A percentile compares a stretch with the other conserved stretches of the same genome.
Evolutionary conservation across 2,329 filamentous ascomycete genomes (phyloP).

Genomic region (Stagonosporopsis cucurbitacearum): DNA sequence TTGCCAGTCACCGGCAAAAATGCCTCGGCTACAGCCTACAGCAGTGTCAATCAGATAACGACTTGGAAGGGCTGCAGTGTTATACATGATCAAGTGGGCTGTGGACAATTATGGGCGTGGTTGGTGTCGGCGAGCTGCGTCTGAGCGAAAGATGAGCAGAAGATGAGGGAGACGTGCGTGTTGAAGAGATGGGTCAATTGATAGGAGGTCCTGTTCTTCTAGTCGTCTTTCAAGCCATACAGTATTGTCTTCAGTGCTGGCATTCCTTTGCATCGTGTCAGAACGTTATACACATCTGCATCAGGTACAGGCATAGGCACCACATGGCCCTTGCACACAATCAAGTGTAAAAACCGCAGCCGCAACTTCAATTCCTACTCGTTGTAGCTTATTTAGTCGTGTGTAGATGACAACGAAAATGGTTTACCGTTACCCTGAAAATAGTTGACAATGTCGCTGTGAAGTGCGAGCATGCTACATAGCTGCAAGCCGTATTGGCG

Average conservation of each 20-base stretch:
- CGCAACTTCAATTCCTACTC: not conserved
- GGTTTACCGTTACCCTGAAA: slow-evolving; percentile 10
- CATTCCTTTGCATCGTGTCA: slow-evolving; percentile 36
- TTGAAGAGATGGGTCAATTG: slow-evolving; percentile 10
- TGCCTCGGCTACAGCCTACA: not conserved
- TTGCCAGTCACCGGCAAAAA: slow-evolving; percentile 22
- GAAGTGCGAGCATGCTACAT: slow-evolving; percentile 26
- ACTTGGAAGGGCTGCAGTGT: not conserved
- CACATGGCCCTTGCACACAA: slow-evolving; percentile 7
- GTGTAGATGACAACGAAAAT: slow-evolving; percentile 1
- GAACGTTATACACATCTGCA: slow-evolving; percentile 25
- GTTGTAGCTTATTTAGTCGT: not conserved
- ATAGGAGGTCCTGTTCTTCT: slow-evolving; percentile 20
- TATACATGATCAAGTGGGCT: not conserved
- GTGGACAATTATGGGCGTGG: not conserved
- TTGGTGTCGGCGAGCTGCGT: not conserved
- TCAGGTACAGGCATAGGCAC: slow-evolving; percentile 23
- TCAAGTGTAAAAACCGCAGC: not conserved
- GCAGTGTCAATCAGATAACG: not conserved
- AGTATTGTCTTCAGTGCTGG: slow-evolving; percentile 26
- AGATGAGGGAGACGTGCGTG: not conserved
- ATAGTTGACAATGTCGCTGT: slow-evolving; percentile 26
- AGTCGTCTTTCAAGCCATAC: slow-evolving; percentile 32
- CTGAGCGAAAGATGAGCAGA: not conserved
- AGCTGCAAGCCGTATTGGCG: slow-evolving; percentile 32